Evolutionary conservation across 495 filamentous ascomycete genomes (phyloP), one percentile per base, ranked within the genome.

Genomic region (Cryomyces minteri): DNA sequence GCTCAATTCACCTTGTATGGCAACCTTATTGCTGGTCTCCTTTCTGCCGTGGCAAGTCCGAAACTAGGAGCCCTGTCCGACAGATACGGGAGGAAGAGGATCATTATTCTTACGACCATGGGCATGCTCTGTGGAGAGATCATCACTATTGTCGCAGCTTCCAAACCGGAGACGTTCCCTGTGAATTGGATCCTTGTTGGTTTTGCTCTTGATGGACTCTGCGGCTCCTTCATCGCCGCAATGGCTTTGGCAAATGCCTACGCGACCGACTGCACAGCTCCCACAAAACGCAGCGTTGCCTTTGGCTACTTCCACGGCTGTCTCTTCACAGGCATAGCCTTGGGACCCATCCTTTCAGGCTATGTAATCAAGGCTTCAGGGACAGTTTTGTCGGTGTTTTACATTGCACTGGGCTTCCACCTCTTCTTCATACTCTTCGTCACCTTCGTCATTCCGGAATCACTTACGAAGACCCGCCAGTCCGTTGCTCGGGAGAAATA

Each of bases 301-400:
- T 94, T 98, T 59, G 87, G 82, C 4, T 84, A 83, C 51, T 80
- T 94, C 48, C 85, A 95, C 53, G 86, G 84, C 10, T 79, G 77
- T 52, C 67, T 98, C 11, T 98, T 94, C 55, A 69, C 73, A 6
- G 90, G 90, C 29, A 76, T 95, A 40, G 88, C 90, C 4, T 48
- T 82, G 9, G 90, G 90, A 0, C 90, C 90, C 2, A 66, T 85
- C 10, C 49, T 90, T 6, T 81, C 83, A 4, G 90, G 82, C 6
- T 74, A 79, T 48, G 53, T 96, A 32, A 75, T 94, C 40, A 69
- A 80, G 52, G 62, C 59, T 52, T 86, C 82, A 0, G 79, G 77
- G 1, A 67, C 70, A 4, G 62, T 85, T 9, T 52, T 93, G 18
- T 68, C 68, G 25, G 72, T 92, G 32, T 98, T 98, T 57, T 90